Conservation (phyloP, 306 rosid genomes). For the Spatholobus suberectus region DNA sequence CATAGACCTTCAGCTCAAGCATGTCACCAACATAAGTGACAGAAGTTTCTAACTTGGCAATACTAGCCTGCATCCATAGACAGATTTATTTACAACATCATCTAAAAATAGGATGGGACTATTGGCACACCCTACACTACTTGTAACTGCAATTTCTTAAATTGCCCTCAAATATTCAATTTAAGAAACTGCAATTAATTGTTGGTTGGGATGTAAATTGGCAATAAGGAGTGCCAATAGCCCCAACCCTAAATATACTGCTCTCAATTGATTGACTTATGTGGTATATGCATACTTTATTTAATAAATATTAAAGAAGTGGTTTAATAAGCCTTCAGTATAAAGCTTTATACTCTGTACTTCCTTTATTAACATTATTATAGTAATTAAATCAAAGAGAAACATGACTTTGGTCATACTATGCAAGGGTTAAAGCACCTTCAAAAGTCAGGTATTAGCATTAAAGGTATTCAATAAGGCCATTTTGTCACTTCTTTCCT, state of each 20-base stretch:
- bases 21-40: slow-evolving; percentile 72
- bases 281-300: not conserved
- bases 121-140: slow-evolving; percentile 8
- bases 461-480: slow-evolving; percentile 2
- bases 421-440: not conserved
- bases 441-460: slow-evolving; percentile 7
- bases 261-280: not conserved
- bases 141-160: slow-evolving; percentile 16
- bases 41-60: slow-evolving; percentile 96
- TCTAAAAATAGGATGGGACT: slow-evolving; percentile 5
- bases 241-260: slow-evolving; percentile 8
- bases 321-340: not conserved
- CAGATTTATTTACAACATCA: slow-evolving; percentile 23
- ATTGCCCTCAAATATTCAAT: not conserved
- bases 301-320: not conserved
- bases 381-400: not conserved
- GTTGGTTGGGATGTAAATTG: not conserved
- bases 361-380: not conserved
- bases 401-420: not conserved
- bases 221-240: not conserved
- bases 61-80: slow-evolving; percentile 70
- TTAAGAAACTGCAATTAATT: slow-evolving; percentile 2
- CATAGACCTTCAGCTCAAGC: slow-evolving; percentile 88
- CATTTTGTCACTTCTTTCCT: not conserved
- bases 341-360: not conserved